Evolutionary conservation across 768 basidiomycete genomes (phyloP).

Genomic region (Leccinum rimulosum): DNA sequence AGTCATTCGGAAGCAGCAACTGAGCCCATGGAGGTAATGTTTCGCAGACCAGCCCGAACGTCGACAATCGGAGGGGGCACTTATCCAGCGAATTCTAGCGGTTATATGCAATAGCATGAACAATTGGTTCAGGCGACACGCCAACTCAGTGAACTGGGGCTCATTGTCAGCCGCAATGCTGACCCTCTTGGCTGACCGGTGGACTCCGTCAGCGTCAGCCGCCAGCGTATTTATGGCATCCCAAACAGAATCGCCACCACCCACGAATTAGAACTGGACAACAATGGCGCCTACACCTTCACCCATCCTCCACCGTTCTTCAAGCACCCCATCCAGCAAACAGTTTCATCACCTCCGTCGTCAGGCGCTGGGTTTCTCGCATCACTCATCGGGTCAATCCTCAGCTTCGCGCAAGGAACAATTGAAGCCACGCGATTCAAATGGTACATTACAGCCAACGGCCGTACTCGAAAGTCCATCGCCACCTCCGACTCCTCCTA

Average conservation of each 20-base stretch:
- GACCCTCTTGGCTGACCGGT: conserved; percentile 14
- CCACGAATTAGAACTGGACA: not conserved
- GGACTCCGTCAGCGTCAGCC: conserved; percentile 21
- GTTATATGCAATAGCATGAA: not conserved
- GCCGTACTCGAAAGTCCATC: conserved; percentile 3
- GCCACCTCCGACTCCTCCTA: not conserved
- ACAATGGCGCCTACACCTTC: conserved; percentile 24
- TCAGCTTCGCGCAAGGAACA: not conserved
- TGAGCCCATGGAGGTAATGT: not conserved
- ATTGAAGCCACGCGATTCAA: conserved; percentile 7
- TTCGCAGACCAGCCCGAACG: not conserved
- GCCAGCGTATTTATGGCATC: conserved; percentile 24
- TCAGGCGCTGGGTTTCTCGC: conserved; percentile 8
- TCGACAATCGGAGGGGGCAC: not conserved
- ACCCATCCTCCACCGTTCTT: conserved; percentile 1
- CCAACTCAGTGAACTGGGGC: not conserved
- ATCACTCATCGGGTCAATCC: not conserved
- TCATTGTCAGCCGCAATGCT: conserved; percentile 20
- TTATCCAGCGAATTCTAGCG: not conserved
- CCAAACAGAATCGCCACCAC: not conserved
- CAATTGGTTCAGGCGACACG: not conserved
- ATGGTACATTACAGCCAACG: conserved; percentile 9
- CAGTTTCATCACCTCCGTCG: conserved; percentile 15
- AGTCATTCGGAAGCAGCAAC: not conserved
- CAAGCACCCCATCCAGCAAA: conserved; percentile 6